Conservation (phyloP, 2,329 filamentous ascomycete species). For the Botrytis squamosa region DNA sequence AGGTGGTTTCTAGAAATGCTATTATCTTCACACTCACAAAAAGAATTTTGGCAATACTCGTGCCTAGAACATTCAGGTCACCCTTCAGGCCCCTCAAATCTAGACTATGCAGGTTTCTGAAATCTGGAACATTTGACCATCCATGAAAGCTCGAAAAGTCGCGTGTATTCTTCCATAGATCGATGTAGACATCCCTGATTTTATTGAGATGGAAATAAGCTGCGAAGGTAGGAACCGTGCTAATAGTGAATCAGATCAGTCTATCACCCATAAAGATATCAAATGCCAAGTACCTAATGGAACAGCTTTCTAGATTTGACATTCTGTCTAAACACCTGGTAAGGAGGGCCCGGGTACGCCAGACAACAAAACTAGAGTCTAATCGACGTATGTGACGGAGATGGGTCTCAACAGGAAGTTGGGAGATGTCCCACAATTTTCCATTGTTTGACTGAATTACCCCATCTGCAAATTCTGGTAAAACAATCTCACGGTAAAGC, state of each 20-base stretch:
- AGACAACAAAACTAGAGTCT: background rate
- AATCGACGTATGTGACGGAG: constrained; percentile 3
- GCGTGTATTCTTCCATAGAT: fast-evolving
- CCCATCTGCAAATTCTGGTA: background rate
- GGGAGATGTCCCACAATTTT: background rate
- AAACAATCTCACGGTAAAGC: constrained; percentile 15
- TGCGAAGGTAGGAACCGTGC: background rate
- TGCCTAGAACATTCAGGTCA: background rate
- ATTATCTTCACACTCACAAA: background rate
- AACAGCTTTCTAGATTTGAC: background rate
- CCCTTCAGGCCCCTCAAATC: background rate
- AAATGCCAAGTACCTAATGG: background rate
- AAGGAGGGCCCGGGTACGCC: background rate
- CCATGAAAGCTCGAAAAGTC: background rate
- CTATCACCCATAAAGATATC: background rate
- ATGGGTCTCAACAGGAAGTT: constrained; percentile 5
- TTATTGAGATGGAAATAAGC: background rate
- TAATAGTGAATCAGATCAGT: background rate
- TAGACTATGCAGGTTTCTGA: constrained; percentile 8
- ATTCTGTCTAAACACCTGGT: background rate
- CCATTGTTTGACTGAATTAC: background rate
- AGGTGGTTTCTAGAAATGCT: background rate
- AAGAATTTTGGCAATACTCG: background rate
- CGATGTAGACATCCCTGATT: background rate
- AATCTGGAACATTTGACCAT: background rate